A percentile compares a stretch with the other conserved stretches of the same genome.
Evolutionary conservation across 345 rosid species (phyloP).

Genomic region (Garcia nutans): DNA sequence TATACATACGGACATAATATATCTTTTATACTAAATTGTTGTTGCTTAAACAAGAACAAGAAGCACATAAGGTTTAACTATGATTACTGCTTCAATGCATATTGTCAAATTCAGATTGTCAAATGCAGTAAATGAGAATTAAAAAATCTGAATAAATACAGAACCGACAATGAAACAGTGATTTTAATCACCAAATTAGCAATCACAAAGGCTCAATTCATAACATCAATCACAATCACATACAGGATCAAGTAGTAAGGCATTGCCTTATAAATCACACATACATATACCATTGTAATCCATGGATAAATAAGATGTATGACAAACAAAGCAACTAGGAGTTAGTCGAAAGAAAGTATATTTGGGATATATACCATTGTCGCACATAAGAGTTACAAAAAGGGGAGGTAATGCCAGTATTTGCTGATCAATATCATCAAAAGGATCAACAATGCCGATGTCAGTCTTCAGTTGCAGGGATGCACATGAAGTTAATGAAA

Average conservation of each 20-base stretch:
- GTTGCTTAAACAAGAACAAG: too few relatives aligned
- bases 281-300: neutral
- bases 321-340: neutral
- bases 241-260: neutral
- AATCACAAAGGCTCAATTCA: too few relatives aligned
- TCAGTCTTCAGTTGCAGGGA: neutral
- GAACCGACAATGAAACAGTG: too few relatives aligned
- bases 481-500: neutral
- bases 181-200: too few relatives aligned
- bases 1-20: too few relatives aligned
- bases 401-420: neutral
- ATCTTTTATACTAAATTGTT: too few relatives aligned
- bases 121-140: too few relatives aligned
- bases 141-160: too few relatives aligned
- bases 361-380: neutral
- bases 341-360: neutral
- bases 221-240: too few relatives aligned
- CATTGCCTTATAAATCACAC: neutral
- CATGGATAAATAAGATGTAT: neutral
- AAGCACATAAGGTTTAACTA: too few relatives aligned
- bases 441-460: neutral
- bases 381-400: neutral
- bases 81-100: too few relatives aligned
- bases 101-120: too few relatives aligned
- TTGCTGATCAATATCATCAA: neutral